Percentiles rank a stretch among this genome's conserved stretches.
These are phyloP conservation scores for Chaetomium olivaceum DNA, from an alignment of 2,329 filamentous ascomycete species.

Conservation along the genomic window DNA sequence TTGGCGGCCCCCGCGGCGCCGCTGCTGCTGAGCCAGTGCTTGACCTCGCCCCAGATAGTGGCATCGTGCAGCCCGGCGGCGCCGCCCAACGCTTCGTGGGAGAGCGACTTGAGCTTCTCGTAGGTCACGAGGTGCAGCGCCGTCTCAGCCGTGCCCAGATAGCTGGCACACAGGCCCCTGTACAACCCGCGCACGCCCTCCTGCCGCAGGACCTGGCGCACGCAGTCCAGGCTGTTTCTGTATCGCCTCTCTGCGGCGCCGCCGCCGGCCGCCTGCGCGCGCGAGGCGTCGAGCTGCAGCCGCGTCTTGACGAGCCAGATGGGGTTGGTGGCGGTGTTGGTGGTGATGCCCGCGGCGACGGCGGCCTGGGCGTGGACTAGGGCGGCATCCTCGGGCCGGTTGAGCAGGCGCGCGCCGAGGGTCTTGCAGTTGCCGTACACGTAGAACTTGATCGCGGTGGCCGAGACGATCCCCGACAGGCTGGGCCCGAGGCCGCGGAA, in stretches of 20 bases:
- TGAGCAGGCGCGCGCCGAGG: background rate
- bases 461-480: background rate
- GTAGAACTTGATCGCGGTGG: constrained; percentile 11
- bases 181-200: constrained; percentile 5
- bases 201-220: constrained; percentile 5
- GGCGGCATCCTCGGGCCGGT: background rate
- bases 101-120: background rate
- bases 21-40: background rate
- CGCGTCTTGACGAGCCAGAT: constrained; percentile 8
- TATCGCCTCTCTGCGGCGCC: background rate
- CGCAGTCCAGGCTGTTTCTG: constrained; percentile 8
- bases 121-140: background rate
- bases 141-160: background rate
- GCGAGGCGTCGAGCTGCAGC: constrained; percentile 1
- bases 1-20: background rate
- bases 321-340: constrained; percentile 1
- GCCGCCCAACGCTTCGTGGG: background rate
- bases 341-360: constrained; percentile 5
- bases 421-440: constrained; percentile 10
- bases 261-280: background rate
- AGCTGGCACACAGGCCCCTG: background rate
- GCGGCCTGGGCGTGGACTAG: constrained; percentile 3
- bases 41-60: background rate
- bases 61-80: background rate
- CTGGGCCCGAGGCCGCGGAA: constrained; percentile 6